Conservation (phyloP, 176 grass and related monocot species). For the Alloteropsis semialata region DNA sequence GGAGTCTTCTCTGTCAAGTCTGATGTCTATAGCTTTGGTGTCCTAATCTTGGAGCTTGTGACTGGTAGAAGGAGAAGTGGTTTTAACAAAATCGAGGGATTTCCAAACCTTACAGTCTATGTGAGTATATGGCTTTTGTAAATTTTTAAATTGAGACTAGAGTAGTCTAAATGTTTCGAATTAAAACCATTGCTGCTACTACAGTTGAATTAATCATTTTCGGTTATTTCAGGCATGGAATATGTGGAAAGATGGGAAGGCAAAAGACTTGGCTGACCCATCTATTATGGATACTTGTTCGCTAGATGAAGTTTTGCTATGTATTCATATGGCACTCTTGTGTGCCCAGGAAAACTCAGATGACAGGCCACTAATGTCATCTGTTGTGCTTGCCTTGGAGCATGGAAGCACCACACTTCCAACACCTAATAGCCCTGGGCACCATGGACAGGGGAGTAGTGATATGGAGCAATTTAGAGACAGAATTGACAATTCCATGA, state of each 20-base stretch:
- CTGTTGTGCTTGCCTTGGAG: constrained; percentile 27
- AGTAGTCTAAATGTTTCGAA: not conserved
- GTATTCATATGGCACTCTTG: constrained; percentile 46
- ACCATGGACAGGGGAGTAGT: not conserved
- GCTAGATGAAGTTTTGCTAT: constrained; percentile 34
- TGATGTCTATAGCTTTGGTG: constrained; percentile 54
- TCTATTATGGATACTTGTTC: constrained; percentile 28
- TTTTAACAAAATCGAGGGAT: constrained; percentile 18
- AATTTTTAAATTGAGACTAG: not conserved
- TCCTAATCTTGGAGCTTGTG: constrained; percentile 46
- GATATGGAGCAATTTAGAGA: not conserved
- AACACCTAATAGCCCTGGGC: not conserved
- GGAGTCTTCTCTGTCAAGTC: constrained; percentile 51
- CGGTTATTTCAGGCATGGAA: constrained; percentile 37
- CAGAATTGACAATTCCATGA: not conserved
- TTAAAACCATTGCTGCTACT: not conserved
- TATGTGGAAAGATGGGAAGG: constrained; percentile 41
- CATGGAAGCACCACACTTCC: constrained; percentile 31
- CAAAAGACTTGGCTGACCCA: constrained; percentile 38
- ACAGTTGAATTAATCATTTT: not conserved
- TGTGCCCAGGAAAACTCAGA: constrained; percentile 51
- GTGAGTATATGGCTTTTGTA: constrained; percentile 27
- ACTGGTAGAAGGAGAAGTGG: constrained; percentile 43
- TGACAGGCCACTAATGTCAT: constrained; percentile 47
- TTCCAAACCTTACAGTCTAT: constrained; percentile 45